phyloP scores from a whole-genome alignment of 257 asterid species.

The Nicotiana paniculata region DNA sequence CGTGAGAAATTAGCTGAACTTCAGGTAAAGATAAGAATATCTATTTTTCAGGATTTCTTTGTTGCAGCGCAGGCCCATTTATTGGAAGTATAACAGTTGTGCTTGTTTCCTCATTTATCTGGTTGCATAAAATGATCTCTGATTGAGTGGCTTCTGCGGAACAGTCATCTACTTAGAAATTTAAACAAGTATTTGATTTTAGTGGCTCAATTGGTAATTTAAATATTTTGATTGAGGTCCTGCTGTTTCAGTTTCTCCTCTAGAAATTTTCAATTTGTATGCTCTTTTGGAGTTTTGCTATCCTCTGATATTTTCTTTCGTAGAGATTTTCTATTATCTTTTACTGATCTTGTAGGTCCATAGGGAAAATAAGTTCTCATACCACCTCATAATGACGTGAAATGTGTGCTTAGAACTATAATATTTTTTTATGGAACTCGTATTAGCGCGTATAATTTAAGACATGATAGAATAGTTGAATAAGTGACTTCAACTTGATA shows the following conservation, averaged over 20 bases:
- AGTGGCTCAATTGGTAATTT: constrained; percentile 40
- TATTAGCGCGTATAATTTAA: background rate
- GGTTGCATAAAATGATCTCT: background rate
- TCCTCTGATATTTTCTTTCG: constrained; percentile 13
- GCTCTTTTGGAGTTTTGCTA: constrained; percentile 59
- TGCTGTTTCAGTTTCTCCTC: constrained; percentile 52
- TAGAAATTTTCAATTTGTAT: constrained; percentile 47
- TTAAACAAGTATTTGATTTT: background rate
- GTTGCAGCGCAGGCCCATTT: background rate
- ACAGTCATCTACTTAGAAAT: constrained; percentile 1
- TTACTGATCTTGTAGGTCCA: background rate
- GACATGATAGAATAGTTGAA: background rate
- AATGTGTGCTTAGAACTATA: background rate
- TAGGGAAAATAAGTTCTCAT: background rate
- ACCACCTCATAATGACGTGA: background rate
- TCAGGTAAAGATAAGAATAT: constrained; percentile 46
- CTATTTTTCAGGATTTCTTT: constrained; percentile 4
- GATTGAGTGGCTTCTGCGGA: background rate
- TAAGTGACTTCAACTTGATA: background rate
- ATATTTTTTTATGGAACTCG: background rate
- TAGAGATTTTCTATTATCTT: background rate
- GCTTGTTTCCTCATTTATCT: background rate
- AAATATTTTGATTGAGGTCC: constrained; percentile 52
- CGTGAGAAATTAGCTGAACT: constrained; percentile 96
- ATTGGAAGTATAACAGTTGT: background rate